Evolutionary conservation across 768 basidiomycete genomes (phyloP).

Genomic region (Boletus huronensis): DNA sequence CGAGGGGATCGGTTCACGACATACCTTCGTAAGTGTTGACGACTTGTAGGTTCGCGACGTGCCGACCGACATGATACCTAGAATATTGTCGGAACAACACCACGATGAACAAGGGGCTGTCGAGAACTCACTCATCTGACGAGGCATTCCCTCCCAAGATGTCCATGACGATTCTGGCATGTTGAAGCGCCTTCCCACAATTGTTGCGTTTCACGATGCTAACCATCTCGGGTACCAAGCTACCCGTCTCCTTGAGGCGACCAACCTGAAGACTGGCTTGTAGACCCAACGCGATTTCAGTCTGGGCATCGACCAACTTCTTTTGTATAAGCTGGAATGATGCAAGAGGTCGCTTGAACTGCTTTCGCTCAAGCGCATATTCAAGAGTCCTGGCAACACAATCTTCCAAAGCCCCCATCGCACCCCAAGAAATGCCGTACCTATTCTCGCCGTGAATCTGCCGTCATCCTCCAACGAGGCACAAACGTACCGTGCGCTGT

Average conservation of each 20-base stretch:
- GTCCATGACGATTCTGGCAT: constrained; percentile 78
- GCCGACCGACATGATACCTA: constrained; percentile 91
- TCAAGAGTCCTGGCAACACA: constrained; percentile 72
- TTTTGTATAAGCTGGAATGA: constrained; percentile 98
- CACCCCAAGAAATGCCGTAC: constrained; percentile 91
- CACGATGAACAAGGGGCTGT: background rate
- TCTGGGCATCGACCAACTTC: constrained; percentile 93
- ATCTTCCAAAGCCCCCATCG: constrained; percentile 94
- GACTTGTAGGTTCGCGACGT: constrained; percentile 94
- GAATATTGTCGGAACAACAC: background rate
- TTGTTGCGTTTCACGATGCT: constrained; percentile 95
- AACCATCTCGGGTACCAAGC: constrained; percentile 85
- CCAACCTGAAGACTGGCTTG: constrained; percentile 78
- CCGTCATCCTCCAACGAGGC: background rate
- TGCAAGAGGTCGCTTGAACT: constrained; percentile 86
- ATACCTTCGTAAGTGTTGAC: constrained; percentile 92
- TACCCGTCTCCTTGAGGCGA: constrained; percentile 77
- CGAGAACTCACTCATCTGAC: constrained; percentile 72
- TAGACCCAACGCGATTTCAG: constrained; percentile 76
- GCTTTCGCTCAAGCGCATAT: constrained; percentile 86
- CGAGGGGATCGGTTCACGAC: constrained; percentile 11
- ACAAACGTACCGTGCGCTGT: constrained; percentile 64
- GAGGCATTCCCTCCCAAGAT: constrained; percentile 93
- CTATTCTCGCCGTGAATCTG: constrained; percentile 31
- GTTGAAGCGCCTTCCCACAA: constrained; percentile 87